phyloP scores from a whole-genome alignment of 192 early-diverging fungal species.

The Chytriomyces sp. region DNA sequence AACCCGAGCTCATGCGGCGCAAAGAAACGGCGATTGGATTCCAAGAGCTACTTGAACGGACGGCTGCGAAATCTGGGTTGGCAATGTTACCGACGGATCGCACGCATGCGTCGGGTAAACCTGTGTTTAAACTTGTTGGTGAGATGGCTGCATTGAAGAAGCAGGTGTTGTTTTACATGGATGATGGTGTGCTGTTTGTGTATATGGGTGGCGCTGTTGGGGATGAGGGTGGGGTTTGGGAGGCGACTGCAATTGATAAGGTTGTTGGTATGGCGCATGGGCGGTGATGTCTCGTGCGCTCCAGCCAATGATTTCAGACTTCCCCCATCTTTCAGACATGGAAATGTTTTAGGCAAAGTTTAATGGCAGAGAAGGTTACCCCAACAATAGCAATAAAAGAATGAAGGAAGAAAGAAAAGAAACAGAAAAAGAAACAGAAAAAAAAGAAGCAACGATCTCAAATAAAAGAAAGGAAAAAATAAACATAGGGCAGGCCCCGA shows the following conservation, averaged over 20 bases:
- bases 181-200: conserved; percentile 69
- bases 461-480: background rate
- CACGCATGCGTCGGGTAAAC: conserved; percentile 61
- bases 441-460: background rate
- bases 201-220: conserved; percentile 29
- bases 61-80: conserved; percentile 58
- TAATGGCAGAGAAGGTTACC: background rate
- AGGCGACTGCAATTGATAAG: conserved; percentile 61
- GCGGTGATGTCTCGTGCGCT: background rate
- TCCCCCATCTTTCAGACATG: no score
- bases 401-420: background rate
- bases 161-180: conserved; percentile 63
- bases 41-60: conserved; percentile 63
- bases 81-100: conserved; percentile 58
- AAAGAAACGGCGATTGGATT: conserved; percentile 49
- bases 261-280: conserved; percentile 46
- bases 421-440: background rate
- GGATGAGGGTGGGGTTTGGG: conserved; percentile 58
- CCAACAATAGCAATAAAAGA: background rate
- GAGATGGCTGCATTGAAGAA: conserved; percentile 27
- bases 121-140: conserved; percentile 62
- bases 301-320: no score
- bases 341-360: no score
- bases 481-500: background rate
- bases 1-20: conserved; percentile 34